These are phyloP conservation scores for Ceratobasidium sp. DNA, from an alignment of 1,284 basidiomycete genomes.

Conservation along the genomic window DNA sequence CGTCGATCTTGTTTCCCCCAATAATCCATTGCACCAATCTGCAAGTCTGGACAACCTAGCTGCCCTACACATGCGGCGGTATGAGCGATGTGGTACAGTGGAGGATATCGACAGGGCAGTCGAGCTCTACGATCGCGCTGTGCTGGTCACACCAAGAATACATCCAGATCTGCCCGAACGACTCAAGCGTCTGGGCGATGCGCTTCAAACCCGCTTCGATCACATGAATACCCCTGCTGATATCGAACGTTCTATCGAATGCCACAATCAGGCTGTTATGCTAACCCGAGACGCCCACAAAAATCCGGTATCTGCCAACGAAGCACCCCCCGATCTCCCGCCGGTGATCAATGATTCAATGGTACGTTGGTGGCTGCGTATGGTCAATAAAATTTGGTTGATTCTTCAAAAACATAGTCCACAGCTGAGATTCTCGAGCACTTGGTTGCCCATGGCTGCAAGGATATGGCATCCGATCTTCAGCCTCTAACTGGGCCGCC, in stretches of 20 bases:
- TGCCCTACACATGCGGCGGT: background rate
- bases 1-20: background rate
- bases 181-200: background rate
- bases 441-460: background rate
- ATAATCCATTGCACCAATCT: too few relatives aligned
- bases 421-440: background rate
- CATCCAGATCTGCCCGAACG: background rate
- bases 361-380: background rate
- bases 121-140: background rate
- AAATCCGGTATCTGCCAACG: background rate
- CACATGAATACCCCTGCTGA: background rate
- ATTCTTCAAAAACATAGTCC: background rate
- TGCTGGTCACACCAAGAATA: background rate
- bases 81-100: background rate
- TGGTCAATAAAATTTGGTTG: too few relatives aligned
- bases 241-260: slow-evolving; percentile 1
- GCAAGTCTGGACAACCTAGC: background rate
- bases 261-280: background rate
- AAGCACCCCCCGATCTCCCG: background rate
- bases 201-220: background rate
- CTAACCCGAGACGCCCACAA: background rate
- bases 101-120: background rate
- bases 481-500: background rate
- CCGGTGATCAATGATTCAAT: background rate
- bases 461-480: background rate